These are phyloP conservation scores for Metschnikowia anglica DNA, from an alignment of 805 yeast species.

Conservation along the genomic window DNA sequence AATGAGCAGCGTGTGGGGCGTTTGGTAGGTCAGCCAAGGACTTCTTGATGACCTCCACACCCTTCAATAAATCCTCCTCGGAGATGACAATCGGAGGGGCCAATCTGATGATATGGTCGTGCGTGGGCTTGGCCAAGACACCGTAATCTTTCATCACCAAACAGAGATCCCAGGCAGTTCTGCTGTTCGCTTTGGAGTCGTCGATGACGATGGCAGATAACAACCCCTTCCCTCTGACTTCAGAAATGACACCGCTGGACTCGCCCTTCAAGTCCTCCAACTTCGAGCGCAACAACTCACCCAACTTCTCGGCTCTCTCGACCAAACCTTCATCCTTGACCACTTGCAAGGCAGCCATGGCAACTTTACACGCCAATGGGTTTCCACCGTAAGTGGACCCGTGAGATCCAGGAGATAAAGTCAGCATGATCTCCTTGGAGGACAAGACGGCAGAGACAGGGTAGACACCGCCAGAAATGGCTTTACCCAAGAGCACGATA, in stretches of 20 bases:
- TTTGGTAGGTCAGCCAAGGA: conserved; percentile 57
- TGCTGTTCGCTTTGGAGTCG: conserved; percentile 75
- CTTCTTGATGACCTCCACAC: conserved; percentile 68
- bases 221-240: conserved; percentile 82
- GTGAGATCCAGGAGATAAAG: conserved; percentile 92
- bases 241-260: conserved; percentile 53
- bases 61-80: conserved; percentile 79
- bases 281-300: conserved; percentile 64
- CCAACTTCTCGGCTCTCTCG: conserved; percentile 71
- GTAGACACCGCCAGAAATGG: conserved; percentile 90
- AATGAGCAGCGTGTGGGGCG: conserved; percentile 48
- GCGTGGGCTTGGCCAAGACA: conserved; percentile 94
- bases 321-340: conserved; percentile 84
- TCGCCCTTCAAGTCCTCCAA: conserved; percentile 51
- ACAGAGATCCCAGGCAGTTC: conserved; percentile 96
- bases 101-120: conserved; percentile 89
- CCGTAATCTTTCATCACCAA: conserved; percentile 84
- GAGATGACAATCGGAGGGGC: conserved; percentile 95
- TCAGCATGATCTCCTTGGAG: conserved; percentile 84
- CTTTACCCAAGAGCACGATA: conserved; percentile 86
- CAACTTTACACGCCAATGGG: conserved; percentile 89
- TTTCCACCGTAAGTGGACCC: conserved; percentile 98
- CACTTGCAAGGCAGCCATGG: conserved; percentile 90
- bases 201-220: conserved; percentile 91
- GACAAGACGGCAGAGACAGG: conserved; percentile 92